phyloP scores from a whole-genome alignment of 1,139 yeast genomes.

The Yamadazyma blattariae region DNA sequence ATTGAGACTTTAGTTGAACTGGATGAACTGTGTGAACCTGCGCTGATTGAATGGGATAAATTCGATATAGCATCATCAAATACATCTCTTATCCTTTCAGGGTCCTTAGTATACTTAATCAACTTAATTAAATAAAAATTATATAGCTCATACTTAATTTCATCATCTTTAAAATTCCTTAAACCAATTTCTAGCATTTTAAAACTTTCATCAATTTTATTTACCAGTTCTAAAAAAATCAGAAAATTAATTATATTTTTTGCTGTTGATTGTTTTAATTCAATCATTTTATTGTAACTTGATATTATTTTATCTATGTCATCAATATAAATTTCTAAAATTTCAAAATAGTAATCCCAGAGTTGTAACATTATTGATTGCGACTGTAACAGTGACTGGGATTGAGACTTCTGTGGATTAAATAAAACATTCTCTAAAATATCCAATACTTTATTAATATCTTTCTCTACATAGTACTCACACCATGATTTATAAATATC shows the following conservation, averaged over 20 bases:
- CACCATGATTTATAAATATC: conserved; percentile 73
- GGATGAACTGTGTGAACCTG: too few relatives aligned
- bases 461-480: conserved; percentile 47
- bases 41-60: too few relatives aligned
- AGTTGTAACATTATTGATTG: conserved; percentile 32
- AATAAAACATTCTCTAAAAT: conserved; percentile 52
- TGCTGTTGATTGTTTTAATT: conserved; percentile 69
- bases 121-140: conserved; percentile 60
- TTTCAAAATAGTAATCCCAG: conserved; percentile 76
- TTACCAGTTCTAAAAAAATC: conserved; percentile 50
- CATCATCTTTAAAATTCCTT: conserved; percentile 54
- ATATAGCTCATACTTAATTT: conserved; percentile 68
- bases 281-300: conserved; percentile 61
- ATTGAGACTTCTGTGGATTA: background rate
- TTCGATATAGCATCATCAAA: conserved; percentile 59
- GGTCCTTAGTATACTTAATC: conserved; percentile 30
- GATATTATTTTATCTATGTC: conserved; percentile 20
- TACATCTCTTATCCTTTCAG: conserved; percentile 67
- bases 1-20: conserved; percentile 12
- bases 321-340: conserved; percentile 58
- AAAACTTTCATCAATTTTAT: conserved; percentile 51
- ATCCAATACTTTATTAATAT: conserved; percentile 47
- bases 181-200: conserved; percentile 68
- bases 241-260: conserved; percentile 66
- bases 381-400: too few relatives aligned